These are phyloP conservation scores for Spizellomyces sp. DNA, from an alignment of 192 early-diverging fungal species.

Conservation along the genomic window DNA sequence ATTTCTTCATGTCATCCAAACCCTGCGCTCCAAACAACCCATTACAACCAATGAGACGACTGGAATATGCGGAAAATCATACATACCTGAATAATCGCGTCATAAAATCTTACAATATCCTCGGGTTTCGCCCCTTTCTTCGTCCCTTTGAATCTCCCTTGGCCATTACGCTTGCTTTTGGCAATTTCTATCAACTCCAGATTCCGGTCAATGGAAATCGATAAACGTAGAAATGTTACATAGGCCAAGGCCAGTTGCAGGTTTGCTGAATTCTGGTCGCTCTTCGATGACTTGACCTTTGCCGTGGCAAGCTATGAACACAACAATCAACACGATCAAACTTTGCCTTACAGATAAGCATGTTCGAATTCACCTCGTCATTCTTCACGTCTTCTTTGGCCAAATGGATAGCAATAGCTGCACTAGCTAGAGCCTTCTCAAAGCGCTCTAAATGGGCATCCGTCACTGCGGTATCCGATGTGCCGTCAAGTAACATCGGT, in stretches of 20 bases:
- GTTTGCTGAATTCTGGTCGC: conserved; percentile 57
- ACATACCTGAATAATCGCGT: too few species aligned
- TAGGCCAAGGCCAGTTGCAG: conserved; percentile 59
- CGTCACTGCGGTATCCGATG: neutral
- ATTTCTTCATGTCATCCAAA: too few species aligned
- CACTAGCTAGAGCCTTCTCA: conserved; percentile 58
- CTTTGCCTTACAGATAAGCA: neutral
- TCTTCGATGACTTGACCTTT: conserved; percentile 72
- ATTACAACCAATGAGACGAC: too few species aligned
- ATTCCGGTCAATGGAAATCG: conserved; percentile 59
- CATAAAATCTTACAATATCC: conserved; percentile 65
- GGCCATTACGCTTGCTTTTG: conserved; percentile 19
- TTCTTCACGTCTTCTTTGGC: conserved; percentile 66
- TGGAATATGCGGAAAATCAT: too few species aligned
- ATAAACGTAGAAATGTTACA: conserved; percentile 59
- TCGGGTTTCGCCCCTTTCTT: conserved; percentile 52
- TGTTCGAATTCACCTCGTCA: conserved; percentile 38
- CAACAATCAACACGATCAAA: conserved; percentile 13
- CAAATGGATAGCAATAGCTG: conserved; percentile 60
- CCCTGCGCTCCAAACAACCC: too few species aligned
- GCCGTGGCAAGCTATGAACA: conserved; percentile 55
- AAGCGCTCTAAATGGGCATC: conserved; percentile 33
- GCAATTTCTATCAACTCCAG: conserved; percentile 49
- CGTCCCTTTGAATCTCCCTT: too few species aligned
- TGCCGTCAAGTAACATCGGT: too few species aligned